Evolutionary conservation across 2,329 filamentous ascomycete genomes (phyloP), one percentile per base, ranked within the genome.

Genomic region (Pseudocercospora ulei): DNA sequence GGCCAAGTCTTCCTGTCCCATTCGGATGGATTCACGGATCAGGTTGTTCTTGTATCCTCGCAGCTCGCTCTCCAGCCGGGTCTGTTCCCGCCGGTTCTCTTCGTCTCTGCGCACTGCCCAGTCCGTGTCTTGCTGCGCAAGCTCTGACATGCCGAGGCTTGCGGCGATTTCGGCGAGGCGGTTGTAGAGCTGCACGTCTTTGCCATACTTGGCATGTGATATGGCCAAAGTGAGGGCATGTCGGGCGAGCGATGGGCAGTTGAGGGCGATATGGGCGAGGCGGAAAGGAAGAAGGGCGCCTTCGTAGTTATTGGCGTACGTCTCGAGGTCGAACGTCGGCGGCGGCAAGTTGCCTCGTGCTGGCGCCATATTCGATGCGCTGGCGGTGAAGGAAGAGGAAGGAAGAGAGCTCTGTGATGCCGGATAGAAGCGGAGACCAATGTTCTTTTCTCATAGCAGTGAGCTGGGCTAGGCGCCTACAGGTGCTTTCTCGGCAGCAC

Each of bases 1-100:
- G 26, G 85, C 90, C 3, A 96, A 68, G 53, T 96, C 90, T 61
- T 95, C 86, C 54, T 95, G 82, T 28, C 85, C 88, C 78, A 96
- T 95, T 36, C 56, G 53, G 55, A 96, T 94, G 65, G 86, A 95
- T 65, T 98, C 90, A 60, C 95, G 94, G 54, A 98, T 86, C 27
- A 96, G 66, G 55, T 96, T 98, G 58, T 95, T 94, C 64, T 90
- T 94, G 63, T 96, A 96, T 1, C 80, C 80, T 61, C 86, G 87
- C 12, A 98, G 69, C 61, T 96, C 85, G 9, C 73, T 67, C 57
- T 95, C 85, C 39, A 96, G 68, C n/a, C 81, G 75, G 39, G 76
- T 69, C 1, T 79, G 79, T 60, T 93, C 81, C 1, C 67, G 64
- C 50, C 75, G 74, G 53, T 87, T 83, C 35, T 72, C 66, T 46